Evolutionary conservation across 306 rosid genomes (phyloP), one percentile per base, ranked within the genome.

Genomic region (Cicer judaicum): DNA sequence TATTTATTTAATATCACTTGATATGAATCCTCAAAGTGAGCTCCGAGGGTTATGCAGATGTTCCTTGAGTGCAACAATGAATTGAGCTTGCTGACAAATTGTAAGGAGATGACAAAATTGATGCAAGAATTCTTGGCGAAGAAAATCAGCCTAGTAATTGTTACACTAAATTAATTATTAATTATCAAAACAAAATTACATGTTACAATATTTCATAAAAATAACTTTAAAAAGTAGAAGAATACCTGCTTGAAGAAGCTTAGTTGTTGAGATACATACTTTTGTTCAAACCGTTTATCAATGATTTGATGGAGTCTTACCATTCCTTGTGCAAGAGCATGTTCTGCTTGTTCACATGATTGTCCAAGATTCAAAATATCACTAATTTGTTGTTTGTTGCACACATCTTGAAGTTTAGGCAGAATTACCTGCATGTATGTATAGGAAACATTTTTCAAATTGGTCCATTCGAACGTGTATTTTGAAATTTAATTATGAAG

Each of bases 301-400:
- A 64, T 21, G 6, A 11, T 18, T 40, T 75, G 34, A 7, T 63
- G 43, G 18, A 75, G 79, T 38, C 50, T 53, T 10, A 8, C 43
- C 73, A 75, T 13, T 65, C 73, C 79, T 19, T 52, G 72, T 64
- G 56, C 42, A 64, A 75, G 73, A 42, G 79, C 65, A 38, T 64
- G 18, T 53, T 75, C 79, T 40, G 65, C 79, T 75, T 52, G 43
- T 53, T 64, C 12, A 41, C 73, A 75, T 64, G 73, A 64, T 5
- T 52, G 6, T 64, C 65, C 53, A 40, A 75, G 61, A 43, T 75
- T 65, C 14, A 2, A 40, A 50, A 75, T 53, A 41, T 52, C 79
- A 75, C 15, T 1, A 43, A 64, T 36, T 52, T 75, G 79, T 64
- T 75, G 43, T 10, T 75, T 10, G 44, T 16, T 64, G 39, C 54